Base-by-base conservation (phyloP, 768 basidiomycete genomes). In the Pleurotus cornucopiae region DNA sequence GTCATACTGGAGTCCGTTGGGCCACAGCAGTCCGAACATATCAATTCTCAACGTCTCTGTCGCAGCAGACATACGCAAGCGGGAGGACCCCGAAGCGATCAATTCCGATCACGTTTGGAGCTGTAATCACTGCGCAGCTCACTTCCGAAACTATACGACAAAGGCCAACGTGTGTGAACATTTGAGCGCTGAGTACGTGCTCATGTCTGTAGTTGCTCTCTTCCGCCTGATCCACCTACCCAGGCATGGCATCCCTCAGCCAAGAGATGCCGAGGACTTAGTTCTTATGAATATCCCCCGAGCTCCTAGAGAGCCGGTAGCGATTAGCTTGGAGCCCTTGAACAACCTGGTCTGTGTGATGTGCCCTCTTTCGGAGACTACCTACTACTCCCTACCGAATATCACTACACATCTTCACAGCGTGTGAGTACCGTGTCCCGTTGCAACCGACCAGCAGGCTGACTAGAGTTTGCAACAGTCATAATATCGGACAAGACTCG, bases 281-380 rank as follows among this genome's bases (percentile, higher is more conserved):
- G 18, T 53, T 12, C 14, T 53, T 18, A 53, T 53, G 51, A 53
- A 39, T 20, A 53, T 53, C 18, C 51, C 51, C 11, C 51, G 25
- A 40, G 18, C 18, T 20, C 51, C 51, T 11, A 37, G 51, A 21
- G 39, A 53, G 39, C 51, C 51, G 6, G 51, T 41, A 21, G 38
- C 39, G 11, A 53, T 53, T 18, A 53, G 16, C 39, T 38, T 53
- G n/a, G 51, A 53, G 39, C 51, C 51, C 5, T 20, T 53, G 18
- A 39, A 53, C 23, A 53, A 53, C 51, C 39, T 53, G 38, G 25
- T 53, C 5, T 53, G 51, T 39, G 51, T 53, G n/a, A 53, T 53
- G 51, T 53, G 51, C 23, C 51, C 51, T 4, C 18, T 53, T 18
- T 39, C 34, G 18, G 38, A 53, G n/a, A 26, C 51, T 12, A 53